These are phyloP conservation scores for Malania oleifera DNA, from an alignment of 164 flowering plant genomes.

Conservation along the genomic window DNA sequence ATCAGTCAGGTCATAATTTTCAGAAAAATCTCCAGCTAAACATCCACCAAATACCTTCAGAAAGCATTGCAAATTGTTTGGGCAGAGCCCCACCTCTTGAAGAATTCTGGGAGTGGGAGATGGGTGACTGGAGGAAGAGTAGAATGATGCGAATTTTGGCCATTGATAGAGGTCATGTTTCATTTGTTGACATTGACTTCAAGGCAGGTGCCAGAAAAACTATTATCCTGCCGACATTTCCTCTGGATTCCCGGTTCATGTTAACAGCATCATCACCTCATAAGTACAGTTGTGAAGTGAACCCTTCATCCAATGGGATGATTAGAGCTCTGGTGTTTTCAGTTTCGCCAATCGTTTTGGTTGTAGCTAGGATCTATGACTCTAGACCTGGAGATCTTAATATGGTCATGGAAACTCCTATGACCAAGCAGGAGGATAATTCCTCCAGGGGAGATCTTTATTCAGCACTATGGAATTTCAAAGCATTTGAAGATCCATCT, in stretches of 20 bases:
- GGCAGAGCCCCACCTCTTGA: constrained; percentile 19
- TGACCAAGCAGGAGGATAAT: constrained; percentile 44
- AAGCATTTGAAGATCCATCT: constrained; percentile 79
- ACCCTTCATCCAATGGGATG: constrained; percentile 36
- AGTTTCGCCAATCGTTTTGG: constrained; percentile 46
- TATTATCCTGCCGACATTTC: constrained; percentile 79
- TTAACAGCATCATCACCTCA: constrained; percentile 27
- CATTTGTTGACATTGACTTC: constrained; percentile 67
- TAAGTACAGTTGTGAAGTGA: constrained; percentile 35
- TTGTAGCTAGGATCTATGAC: constrained; percentile 71
- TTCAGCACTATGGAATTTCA: constrained; percentile 66
- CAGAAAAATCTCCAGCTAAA: constrained; percentile 53
- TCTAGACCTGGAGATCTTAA: constrained; percentile 42
- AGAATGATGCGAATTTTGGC: constrained; percentile 80
- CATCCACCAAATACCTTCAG: constrained; percentile 33
- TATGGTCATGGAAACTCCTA: constrained; percentile 53
- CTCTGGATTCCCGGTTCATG: constrained; percentile 78
- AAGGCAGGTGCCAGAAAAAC: constrained; percentile 45
- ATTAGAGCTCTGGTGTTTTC: constrained; percentile 83
- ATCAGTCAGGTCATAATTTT: constrained; percentile 24
- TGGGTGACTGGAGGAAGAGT: constrained; percentile 95
- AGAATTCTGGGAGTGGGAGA: constrained; percentile 98
- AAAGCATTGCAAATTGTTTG: constrained; percentile 35
- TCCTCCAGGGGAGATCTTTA: constrained; percentile 60
- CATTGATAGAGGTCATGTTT: constrained; percentile 71